A percentile compares a stretch with the other conserved stretches of the same genome.
These are phyloP conservation scores for Eremothecium cymbalariae DNA, from an alignment of 1,139 yeast species.

Conservation along the genomic window DNA sequence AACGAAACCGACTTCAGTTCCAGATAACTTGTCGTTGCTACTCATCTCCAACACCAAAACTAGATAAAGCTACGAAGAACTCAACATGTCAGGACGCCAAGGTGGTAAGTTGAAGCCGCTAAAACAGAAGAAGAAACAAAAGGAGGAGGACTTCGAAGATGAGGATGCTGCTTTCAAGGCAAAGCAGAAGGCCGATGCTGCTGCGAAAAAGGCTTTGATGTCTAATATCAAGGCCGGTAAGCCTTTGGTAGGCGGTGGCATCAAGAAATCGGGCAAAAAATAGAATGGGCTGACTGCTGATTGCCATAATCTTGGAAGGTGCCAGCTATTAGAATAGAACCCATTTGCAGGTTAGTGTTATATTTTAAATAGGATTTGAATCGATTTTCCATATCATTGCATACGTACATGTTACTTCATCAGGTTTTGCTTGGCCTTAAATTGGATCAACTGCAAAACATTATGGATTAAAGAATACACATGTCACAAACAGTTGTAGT, in stretches of 20 bases:
- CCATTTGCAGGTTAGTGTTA: too few relatives aligned
- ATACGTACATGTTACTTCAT: too few relatives aligned
- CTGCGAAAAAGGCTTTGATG: slow-evolving; percentile 86
- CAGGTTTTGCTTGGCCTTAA: too few relatives aligned
- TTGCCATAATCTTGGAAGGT: too few relatives aligned
- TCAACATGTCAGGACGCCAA: slow-evolving; percentile 60
- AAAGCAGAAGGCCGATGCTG: slow-evolving; percentile 91
- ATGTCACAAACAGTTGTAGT: background rate
- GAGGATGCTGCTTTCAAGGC: slow-evolving; percentile 87
- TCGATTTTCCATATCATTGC: too few relatives aligned
- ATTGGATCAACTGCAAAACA: too few relatives aligned
- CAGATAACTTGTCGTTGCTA: background rate
- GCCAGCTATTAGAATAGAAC: too few relatives aligned
- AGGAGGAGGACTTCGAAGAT: slow-evolving; percentile 70
- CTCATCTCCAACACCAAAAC: background rate
- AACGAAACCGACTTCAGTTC: background rate
- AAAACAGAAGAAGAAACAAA: slow-evolving; percentile 63
- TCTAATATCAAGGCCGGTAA: slow-evolving; percentile 84
- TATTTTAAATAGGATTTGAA: too few relatives aligned
- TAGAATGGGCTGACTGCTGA: too few relatives aligned
- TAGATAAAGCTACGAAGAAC: background rate
- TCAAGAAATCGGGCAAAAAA: slow-evolving; percentile 78
- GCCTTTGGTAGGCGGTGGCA: slow-evolving; percentile 87
- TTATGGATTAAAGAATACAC: too few relatives aligned
- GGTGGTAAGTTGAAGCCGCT: slow-evolving; percentile 51